phyloP scores from a whole-genome alignment of 1,284 basidiomycete species.

The Inonotus hispidus region DNA sequence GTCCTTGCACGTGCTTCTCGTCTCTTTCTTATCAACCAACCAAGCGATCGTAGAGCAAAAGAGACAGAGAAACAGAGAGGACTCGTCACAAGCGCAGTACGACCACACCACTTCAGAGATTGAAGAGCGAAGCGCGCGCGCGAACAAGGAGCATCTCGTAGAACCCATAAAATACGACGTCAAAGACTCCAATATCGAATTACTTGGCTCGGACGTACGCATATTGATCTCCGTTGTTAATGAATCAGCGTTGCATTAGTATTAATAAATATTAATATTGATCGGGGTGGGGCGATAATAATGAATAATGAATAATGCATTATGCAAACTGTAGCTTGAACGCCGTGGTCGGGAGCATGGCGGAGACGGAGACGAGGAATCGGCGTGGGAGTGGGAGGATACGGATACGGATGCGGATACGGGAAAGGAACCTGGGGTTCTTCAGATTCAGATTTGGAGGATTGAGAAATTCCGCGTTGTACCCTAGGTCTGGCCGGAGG shows the following conservation, averaged over 20 bases:
- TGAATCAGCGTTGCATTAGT: not conserved
- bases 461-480: conserved; percentile 45
- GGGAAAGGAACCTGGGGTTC: conserved; percentile 38
- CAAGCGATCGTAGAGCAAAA: too few relatives aligned
- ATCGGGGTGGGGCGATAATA: too few relatives aligned
- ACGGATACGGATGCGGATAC: too few relatives aligned
- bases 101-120: not conserved
- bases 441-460: conserved; percentile 55
- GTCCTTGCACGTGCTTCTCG: too few relatives aligned
- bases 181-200: conserved; percentile 45
- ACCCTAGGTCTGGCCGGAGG: not conserved
- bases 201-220: conserved; percentile 56
- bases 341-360: conserved; percentile 49
- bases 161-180: conserved; percentile 34
- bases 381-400: conserved; percentile 53
- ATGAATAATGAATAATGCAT: not conserved
- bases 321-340: conserved; percentile 40
- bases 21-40: too few relatives aligned
- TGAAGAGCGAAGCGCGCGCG: not conserved
- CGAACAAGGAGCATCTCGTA: conserved; percentile 36
- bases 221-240: not conserved
- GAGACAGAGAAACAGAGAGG: too few relatives aligned
- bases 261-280: not conserved
- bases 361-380: conserved; percentile 48
- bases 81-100: not conserved